Conservation (phyloP, 2,329 filamentous ascomycete species). For the Sarocladiaceae sp. region DNA sequence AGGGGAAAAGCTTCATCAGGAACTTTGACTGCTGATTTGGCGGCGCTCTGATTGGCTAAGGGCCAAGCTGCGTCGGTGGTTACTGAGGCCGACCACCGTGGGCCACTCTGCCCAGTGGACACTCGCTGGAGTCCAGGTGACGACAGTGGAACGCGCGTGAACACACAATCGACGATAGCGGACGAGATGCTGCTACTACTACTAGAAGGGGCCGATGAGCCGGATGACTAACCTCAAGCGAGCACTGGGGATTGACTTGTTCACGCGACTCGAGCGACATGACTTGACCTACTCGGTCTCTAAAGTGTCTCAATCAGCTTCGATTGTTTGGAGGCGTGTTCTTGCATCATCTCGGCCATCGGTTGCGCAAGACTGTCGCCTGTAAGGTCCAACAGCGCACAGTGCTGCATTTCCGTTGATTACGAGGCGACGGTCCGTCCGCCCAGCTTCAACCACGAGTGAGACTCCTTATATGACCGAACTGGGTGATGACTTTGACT, state of each 20-base stretch:
- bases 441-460: background rate
- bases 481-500: background rate
- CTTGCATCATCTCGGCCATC: background rate
- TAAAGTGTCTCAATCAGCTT: no score
- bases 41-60: background rate
- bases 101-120: no score
- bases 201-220: background rate
- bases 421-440: no score
- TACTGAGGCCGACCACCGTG: no score
- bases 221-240: background rate
- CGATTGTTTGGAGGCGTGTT: background rate
- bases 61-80: no score
- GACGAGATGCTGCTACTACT: background rate
- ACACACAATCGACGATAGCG: no score
- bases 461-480: background rate
- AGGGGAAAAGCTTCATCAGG: slow-evolving; percentile 4
- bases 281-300: no score
- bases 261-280: slow-evolving; percentile 1
- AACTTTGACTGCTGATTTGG: background rate
- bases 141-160: no score
- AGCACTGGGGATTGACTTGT: background rate
- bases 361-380: no score
- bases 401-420: no score
- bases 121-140: no score
- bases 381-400: no score